Evolutionary conservation across 2,329 filamentous ascomycete species (phyloP).

Genomic region (Neocucurbitaria cava): DNA sequence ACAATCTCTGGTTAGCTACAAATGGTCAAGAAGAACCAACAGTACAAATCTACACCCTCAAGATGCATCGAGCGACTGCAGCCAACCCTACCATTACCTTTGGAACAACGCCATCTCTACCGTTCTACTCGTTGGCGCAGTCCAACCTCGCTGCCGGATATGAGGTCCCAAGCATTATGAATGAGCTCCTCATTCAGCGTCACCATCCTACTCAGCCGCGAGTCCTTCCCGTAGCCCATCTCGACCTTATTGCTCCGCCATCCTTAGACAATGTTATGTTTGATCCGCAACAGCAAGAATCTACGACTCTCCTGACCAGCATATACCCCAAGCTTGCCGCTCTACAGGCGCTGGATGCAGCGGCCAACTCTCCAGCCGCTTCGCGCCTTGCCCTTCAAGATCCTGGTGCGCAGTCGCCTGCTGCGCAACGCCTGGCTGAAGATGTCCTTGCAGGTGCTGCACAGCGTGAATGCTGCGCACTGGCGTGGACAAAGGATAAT

Average conservation of each 20-base stretch:
- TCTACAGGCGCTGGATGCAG: constrained; percentile 54
- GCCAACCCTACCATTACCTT: constrained; percentile 61
- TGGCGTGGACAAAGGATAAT: constrained; percentile 67
- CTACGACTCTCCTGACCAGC: constrained; percentile 45
- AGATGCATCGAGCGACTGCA: constrained; percentile 55
- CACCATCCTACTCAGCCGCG: constrained; percentile 49
- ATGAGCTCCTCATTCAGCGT: constrained; percentile 48
- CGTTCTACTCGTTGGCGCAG: constrained; percentile 72
- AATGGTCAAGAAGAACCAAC: constrained; percentile 67
- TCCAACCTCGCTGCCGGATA: constrained; percentile 57
- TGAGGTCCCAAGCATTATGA: constrained; percentile 59
- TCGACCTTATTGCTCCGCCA: constrained; percentile 48
- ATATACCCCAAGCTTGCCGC: constrained; percentile 58
- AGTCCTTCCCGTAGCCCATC: constrained; percentile 49
- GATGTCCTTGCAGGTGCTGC: constrained; percentile 67
- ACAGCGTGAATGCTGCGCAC: constrained; percentile 71
- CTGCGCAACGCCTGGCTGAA: constrained; percentile 66
- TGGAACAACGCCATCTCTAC: constrained; percentile 72
- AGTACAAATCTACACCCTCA: constrained; percentile 47
- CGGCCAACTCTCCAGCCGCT: constrained; percentile 54
- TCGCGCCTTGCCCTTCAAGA: constrained; percentile 68
- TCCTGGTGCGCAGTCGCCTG: constrained; percentile 69
- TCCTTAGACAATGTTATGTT: constrained; percentile 36
- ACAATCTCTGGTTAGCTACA: constrained; percentile 71
- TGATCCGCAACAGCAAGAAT: constrained; percentile 40